Conservation (phyloP, 2,329 filamentous ascomycete genomes). For the Hysterium pulicare region DNA sequence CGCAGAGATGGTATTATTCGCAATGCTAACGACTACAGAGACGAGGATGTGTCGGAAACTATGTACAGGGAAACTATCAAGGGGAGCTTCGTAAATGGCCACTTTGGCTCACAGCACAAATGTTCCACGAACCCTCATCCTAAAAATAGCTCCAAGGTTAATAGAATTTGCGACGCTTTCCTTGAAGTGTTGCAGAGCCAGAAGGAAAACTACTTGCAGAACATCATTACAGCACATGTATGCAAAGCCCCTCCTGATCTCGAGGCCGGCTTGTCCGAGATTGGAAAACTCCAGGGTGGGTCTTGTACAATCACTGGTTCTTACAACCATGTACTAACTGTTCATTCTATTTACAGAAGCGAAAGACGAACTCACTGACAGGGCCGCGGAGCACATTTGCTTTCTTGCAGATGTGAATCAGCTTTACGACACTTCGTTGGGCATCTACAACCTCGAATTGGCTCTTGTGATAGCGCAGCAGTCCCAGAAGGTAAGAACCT, state of each 20-base stretch:
- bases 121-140: no score
- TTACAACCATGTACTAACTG: not conserved
- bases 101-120: not conserved
- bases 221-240: constrained; percentile 89
- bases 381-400: constrained; percentile 93
- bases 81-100: constrained; percentile 10
- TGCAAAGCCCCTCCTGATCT: constrained; percentile 91
- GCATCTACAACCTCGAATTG: constrained; percentile 87
- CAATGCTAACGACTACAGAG: constrained; percentile 40
- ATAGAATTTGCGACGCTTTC: constrained; percentile 82
- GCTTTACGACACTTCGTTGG: constrained; percentile 85
- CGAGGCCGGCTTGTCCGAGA: constrained; percentile 75
- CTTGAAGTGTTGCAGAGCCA: constrained; percentile 60
- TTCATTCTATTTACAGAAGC: not conserved
- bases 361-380: constrained; percentile 65
- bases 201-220: constrained; percentile 70
- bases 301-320: not conserved
- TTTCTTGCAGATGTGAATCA: constrained; percentile 92
- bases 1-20: not conserved
- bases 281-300: constrained; percentile 64
- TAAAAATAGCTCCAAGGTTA: constrained; percentile 62
- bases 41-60: constrained; percentile 89
- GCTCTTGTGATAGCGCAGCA: constrained; percentile 90
- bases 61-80: constrained; percentile 87
- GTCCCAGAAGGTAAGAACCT: constrained; percentile 65